Percentiles rank a stretch among this genome's conserved stretches.
Evolutionary conservation across 441 rosid genomes (phyloP).

Genomic region (Pelargonium cotyledonis): DNA sequence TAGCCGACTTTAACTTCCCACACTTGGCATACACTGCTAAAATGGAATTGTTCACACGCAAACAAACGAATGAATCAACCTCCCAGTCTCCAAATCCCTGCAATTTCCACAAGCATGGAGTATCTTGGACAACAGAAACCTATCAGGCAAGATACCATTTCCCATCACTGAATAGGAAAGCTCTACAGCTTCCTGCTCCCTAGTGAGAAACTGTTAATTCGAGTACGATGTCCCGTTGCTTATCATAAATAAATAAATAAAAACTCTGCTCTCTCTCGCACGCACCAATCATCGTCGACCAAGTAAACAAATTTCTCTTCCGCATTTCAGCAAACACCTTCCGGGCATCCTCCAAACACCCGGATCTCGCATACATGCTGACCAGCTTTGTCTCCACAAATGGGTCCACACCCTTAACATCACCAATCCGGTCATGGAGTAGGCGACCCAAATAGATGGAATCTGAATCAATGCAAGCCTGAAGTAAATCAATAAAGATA

Average conservation of each 20-base stretch:
- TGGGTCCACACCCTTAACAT: conserved; percentile 32
- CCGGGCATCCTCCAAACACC: conserved; percentile 43
- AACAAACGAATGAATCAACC: conserved; percentile 40
- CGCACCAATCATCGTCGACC: conserved; percentile 76
- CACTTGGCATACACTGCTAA: conserved; percentile 59
- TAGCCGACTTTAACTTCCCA: conserved; percentile 41
- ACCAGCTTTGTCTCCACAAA: conserved; percentile 61
- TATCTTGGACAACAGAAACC: conserved; percentile 50
- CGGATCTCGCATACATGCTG: conserved; percentile 53
- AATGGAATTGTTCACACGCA: conserved; percentile 42
- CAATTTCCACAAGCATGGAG: conserved; percentile 54
- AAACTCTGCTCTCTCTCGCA: conserved; percentile 43
- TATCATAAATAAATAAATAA: too few relatives aligned
- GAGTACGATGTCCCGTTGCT: too few relatives aligned
- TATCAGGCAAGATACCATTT: conserved; percentile 51
- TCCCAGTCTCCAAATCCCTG: conserved; percentile 39
- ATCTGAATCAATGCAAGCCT: conserved; percentile 57
- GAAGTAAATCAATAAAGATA: conserved; percentile 49
- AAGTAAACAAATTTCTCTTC: conserved; percentile 44
- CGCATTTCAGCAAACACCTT: conserved; percentile 52
- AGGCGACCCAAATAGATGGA: conserved; percentile 49
- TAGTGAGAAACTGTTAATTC: too few relatives aligned
- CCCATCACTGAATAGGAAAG: conserved; percentile 48
- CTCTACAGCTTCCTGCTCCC: conserved; percentile 42
- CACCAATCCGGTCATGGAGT: conserved; percentile 43